phyloP scores from a whole-genome alignment of 129 eudicot species.

The Solidago caesia region DNA sequence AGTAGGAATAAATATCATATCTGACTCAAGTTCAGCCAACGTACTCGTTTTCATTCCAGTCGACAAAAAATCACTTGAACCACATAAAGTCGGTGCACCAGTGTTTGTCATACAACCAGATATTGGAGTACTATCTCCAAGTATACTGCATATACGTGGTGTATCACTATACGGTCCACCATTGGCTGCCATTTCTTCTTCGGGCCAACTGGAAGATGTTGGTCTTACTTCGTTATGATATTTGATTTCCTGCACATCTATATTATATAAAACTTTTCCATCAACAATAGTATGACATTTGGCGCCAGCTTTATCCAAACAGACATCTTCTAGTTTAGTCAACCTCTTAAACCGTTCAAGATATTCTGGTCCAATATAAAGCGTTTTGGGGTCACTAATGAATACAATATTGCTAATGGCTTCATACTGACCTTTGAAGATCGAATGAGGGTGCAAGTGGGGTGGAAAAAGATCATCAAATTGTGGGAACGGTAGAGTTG shows the following conservation, averaged over 20 bases:
- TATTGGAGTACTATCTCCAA: conserved; percentile 17
- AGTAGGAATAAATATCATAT: conserved; percentile 61
- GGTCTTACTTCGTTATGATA: conserved; percentile 31
- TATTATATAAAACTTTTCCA: conserved; percentile 34
- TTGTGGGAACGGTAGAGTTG: conserved; percentile 41
- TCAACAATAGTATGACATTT: conserved; percentile 33
- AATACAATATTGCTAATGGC: conserved; percentile 53
- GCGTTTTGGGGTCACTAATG: conserved; percentile 51
- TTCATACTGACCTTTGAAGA: conserved; percentile 36
- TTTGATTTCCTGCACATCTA: conserved; percentile 37
- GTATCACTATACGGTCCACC: conserved; percentile 23
- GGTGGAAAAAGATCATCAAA: conserved; percentile 76
- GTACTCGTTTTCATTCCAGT: conserved; percentile 30
- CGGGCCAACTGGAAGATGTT: conserved; percentile 17
- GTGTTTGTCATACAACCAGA: conserved; percentile 19
- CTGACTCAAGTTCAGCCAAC: conserved; percentile 42
- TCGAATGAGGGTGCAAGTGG: conserved; percentile 52
- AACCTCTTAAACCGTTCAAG: conserved; percentile 71
- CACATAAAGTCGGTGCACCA: conserved; percentile 17
- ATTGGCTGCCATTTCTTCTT: conserved; percentile 24
- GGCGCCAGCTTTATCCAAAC: conserved; percentile 45
- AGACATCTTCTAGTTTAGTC: conserved; percentile 49
- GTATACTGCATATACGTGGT: conserved; percentile 27
- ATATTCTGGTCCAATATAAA: conserved; percentile 41
- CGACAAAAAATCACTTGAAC: conserved; percentile 17